These are phyloP conservation scores for Lactifluus piperatus DNA, from an alignment of 768 basidiomycete genomes.

Conservation along the genomic window DNA sequence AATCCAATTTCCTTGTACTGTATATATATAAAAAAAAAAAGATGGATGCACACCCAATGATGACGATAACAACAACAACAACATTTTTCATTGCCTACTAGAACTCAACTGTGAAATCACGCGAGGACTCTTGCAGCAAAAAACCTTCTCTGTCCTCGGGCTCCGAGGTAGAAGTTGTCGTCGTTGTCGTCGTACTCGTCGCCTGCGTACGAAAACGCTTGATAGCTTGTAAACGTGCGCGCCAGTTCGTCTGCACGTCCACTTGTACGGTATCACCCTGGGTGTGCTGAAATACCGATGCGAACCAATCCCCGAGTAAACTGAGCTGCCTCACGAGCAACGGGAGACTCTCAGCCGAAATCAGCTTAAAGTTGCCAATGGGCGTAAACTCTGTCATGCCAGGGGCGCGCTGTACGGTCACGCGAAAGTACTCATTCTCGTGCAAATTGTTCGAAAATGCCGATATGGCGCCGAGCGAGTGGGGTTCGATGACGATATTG, in stretches of 20 bases:
- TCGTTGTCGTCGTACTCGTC: too few relatives aligned
- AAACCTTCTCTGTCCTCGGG: conserved; percentile 23
- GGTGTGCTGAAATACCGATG: conserved; percentile 71
- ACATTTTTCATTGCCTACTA: too few relatives aligned
- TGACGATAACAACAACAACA: too few relatives aligned
- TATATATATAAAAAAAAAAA: background rate
- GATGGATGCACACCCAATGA: too few relatives aligned
- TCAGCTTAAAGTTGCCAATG: conserved; percentile 88
- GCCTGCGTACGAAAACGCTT: conserved; percentile 45
- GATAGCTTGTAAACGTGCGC: conserved; percentile 69
- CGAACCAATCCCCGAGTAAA: conserved; percentile 83
- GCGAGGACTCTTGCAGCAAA: conserved; percentile 25
- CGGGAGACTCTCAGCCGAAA: conserved; percentile 81
- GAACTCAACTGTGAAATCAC: conserved; percentile 26
- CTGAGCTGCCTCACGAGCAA: conserved; percentile 84
- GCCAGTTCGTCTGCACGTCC: conserved; percentile 88
- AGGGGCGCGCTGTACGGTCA: conserved; percentile 77
- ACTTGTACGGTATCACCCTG: conserved; percentile 57
- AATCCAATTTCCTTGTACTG: background rate
- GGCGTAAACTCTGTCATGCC: conserved; percentile 95
- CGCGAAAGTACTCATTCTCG: conserved; percentile 94
- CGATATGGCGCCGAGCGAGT: conserved; percentile 74
- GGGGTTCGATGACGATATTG: conserved; percentile 95
- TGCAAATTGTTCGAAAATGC: conserved; percentile 78
- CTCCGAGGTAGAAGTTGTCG: conserved; percentile 14